These are phyloP conservation scores for Boletellus ananiceps DNA, from an alignment of 768 basidiomycete species.

Conservation along the genomic window DNA sequence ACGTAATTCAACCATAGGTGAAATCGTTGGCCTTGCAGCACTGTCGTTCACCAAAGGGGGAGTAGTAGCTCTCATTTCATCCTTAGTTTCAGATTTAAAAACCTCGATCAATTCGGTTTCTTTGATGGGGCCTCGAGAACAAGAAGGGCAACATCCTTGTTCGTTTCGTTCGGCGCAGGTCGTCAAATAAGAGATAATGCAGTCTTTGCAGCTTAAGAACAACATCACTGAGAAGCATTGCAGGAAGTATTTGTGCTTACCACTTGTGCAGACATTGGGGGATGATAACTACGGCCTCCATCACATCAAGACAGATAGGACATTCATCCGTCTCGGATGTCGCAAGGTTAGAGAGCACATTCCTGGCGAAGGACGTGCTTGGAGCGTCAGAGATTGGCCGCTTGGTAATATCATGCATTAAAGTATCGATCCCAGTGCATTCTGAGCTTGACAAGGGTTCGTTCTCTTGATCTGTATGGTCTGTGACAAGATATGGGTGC, in stretches of 20 bases:
- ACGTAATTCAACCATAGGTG: constrained; percentile 52
- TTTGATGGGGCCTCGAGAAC: constrained; percentile 64
- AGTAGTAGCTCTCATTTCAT: background rate
- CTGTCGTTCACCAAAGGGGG: constrained; percentile 11
- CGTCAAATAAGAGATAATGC: constrained; percentile 70
- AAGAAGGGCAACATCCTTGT: constrained; percentile 75
- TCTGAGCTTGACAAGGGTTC: constrained; percentile 29
- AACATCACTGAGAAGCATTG: background rate
- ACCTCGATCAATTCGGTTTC: constrained; percentile 63
- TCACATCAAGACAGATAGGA: constrained; percentile 75
- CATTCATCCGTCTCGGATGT: constrained; percentile 61
- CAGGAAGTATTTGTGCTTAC: constrained; percentile 34
- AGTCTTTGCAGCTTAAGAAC: constrained; percentile 78
- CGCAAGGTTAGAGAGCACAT: constrained; percentile 57
- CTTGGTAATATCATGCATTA: constrained; percentile 52
- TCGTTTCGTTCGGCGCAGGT: constrained; percentile 66
- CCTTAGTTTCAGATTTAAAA: constrained; percentile 32
- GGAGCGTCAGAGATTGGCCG: constrained; percentile 24
- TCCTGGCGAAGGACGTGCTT: constrained; percentile 51
- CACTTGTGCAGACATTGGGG: constrained; percentile 75
- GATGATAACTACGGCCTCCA: constrained; percentile 65
- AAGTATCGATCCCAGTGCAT: constrained; percentile 52
- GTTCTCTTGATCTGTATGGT: constrained; percentile 38
- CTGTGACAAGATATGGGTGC: constrained; percentile 80
- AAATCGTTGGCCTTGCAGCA: constrained; percentile 19